Evolutionary conservation across 441 rosid genomes (phyloP).

Genomic region (Breynia disticha): DNA sequence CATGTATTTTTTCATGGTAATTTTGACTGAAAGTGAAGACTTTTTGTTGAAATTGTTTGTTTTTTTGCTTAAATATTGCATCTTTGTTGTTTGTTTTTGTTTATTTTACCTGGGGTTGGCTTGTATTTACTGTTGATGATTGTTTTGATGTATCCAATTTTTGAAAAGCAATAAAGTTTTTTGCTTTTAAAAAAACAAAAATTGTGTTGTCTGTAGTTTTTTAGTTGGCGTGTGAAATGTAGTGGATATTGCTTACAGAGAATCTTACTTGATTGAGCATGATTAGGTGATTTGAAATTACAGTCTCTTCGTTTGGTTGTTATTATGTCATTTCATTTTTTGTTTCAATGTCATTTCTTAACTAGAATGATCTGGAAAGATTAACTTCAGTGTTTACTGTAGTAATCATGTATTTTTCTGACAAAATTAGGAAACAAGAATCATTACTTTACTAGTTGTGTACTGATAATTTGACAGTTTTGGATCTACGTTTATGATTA

Average conservation of each 20-base stretch:
- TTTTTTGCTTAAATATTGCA: neutral
- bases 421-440: neutral
- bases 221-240: neutral
- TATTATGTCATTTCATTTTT: neutral
- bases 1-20: neutral
- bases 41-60: neutral
- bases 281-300: slow-evolving; percentile 4
- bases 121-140: neutral
- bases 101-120: neutral
- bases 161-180: neutral
- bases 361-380: slow-evolving; percentile 8
- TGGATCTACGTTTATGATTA: neutral
- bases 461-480: neutral
- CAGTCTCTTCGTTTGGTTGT: neutral
- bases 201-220: neutral
- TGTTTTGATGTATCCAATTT: neutral
- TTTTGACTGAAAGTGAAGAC: neutral
- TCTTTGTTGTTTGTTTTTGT: neutral
- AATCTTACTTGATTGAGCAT: slow-evolving; percentile 6
- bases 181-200: neutral
- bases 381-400: neutral
- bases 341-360: neutral
- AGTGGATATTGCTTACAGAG: neutral
- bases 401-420: neutral
- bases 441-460: neutral